Evolutionary conservation across 208 protist species (phyloP).

Genomic region (Lotmaria passim): DNA sequence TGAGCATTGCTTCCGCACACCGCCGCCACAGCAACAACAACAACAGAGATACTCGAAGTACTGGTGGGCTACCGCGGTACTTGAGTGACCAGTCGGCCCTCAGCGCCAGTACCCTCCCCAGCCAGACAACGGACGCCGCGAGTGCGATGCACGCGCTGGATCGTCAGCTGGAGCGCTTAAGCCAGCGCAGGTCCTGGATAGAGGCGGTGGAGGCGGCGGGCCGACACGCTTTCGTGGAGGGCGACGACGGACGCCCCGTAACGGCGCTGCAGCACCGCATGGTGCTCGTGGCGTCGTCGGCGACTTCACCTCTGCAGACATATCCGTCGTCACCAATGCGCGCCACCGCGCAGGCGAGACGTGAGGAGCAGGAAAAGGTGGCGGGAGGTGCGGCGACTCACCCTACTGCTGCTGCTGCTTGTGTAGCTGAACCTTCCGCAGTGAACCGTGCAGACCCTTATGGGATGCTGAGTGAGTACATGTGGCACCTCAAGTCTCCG

Average conservation of each 20-base stretch:
- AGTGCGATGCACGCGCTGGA: not conserved
- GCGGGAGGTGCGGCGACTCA: too few species aligned
- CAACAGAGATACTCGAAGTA: constrained; percentile 1
- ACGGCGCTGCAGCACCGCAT: constrained; percentile 14
- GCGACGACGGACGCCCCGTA: constrained; percentile 20
- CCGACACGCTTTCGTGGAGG: constrained; percentile 20
- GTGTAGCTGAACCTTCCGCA: too few species aligned
- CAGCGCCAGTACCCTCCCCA: not conserved
- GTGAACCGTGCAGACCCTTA: not conserved
- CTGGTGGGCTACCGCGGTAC: not conserved
- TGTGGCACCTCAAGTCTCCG: constrained; percentile 3
- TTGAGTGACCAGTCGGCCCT: not conserved
- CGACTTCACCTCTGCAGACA: not conserved
- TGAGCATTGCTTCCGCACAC: too few species aligned
- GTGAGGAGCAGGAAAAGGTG: not conserved
- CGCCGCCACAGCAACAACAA: not conserved
- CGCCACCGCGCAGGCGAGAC: too few species aligned
- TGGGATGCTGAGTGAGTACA: constrained; percentile 18
- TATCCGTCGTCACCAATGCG: not conserved
- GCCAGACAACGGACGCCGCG: not conserved
- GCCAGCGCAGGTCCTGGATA: constrained; percentile 4
- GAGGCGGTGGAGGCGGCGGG: constrained; percentile 12
- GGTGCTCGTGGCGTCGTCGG: not conserved
- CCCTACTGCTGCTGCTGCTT: not conserved
- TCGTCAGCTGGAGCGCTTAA: not conserved